phyloP scores from a whole-genome alignment of 1,284 basidiomycete genomes.

The Veloboletus limbatus region DNA sequence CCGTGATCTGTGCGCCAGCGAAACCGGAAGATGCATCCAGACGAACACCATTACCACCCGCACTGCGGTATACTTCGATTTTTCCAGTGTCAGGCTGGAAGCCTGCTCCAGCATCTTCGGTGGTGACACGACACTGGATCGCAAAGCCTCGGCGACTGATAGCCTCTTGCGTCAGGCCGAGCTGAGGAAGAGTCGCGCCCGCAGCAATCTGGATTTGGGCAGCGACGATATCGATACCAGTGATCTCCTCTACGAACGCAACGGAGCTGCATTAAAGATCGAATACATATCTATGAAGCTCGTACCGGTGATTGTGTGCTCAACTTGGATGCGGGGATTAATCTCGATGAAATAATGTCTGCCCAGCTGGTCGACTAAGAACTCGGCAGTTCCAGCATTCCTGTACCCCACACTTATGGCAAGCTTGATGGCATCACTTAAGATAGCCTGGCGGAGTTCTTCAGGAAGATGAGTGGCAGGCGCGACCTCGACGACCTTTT shows the following conservation, averaged over 20 bases:
- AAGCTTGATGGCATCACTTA: constrained; percentile 91
- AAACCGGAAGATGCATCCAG: constrained; percentile 98
- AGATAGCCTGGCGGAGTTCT: constrained; percentile 85
- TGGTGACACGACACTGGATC: constrained; percentile 98
- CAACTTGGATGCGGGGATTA: constrained; percentile 97
- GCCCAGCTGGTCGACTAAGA: constrained; percentile 93
- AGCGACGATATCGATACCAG: constrained; percentile 97
- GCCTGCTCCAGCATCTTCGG: constrained; percentile 87
- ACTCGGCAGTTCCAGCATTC: constrained; percentile 97
- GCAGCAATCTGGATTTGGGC: constrained; percentile 99
- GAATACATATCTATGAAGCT: constrained; percentile 9
- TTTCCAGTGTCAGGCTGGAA: constrained; percentile 99
- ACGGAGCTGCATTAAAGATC: constrained; percentile 1
- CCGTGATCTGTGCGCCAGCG: constrained; percentile 98
- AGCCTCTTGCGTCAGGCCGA: constrained; percentile 95
- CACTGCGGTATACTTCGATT: constrained; percentile 98
- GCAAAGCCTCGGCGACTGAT: constrained; percentile 97
- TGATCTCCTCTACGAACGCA: constrained; percentile 82
- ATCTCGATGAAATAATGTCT: constrained; percentile 99
- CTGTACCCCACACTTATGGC: constrained; percentile 91
- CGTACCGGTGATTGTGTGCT: constrained; percentile 93
- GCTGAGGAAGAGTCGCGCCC: constrained; percentile 92
- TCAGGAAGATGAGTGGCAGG: constrained; percentile 94
- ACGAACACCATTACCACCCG: constrained; percentile 98
- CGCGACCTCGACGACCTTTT: constrained; percentile 99